Percentiles rank a stretch among this genome's conserved stretches.
Conservation (phyloP, 1,284 basidiomycete genomes). For the Marasmius sp. region DNA sequence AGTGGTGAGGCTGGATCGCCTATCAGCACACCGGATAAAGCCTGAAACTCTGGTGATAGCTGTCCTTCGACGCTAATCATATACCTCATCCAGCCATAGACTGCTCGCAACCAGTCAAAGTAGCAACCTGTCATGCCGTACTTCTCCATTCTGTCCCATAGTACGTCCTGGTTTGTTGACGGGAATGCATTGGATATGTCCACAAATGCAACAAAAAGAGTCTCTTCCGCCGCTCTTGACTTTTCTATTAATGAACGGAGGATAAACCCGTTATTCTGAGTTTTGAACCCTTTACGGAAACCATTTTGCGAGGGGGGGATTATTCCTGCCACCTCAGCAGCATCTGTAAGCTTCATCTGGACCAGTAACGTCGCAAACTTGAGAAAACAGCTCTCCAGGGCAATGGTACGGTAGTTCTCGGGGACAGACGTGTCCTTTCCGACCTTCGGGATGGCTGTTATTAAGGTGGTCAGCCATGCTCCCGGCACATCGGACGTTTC, state of each 20-base stretch:
- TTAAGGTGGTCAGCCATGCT: not conserved
- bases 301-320: conserved; percentile 24
- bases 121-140: too few relatives aligned
- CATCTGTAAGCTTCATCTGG: not conserved
- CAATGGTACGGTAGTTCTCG: too few relatives aligned
- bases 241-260: conserved; percentile 26
- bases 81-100: conserved; percentile 29
- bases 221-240: conserved; percentile 10
- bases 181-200: conserved; percentile 33
- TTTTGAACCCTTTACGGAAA: conserved; percentile 20
- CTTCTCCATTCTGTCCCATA: too few relatives aligned
- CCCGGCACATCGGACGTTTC: not conserved
- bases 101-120: too few relatives aligned
- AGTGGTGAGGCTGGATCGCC: conserved; percentile 31
- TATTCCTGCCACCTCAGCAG: not conserved
- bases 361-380: not conserved
- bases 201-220: conserved; percentile 27
- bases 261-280: conserved; percentile 22
- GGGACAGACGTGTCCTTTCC: too few relatives aligned
- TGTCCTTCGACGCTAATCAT: conserved; percentile 18
- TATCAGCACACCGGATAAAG: conserved; percentile 26
- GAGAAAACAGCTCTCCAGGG: too few relatives aligned
- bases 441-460: not conserved
- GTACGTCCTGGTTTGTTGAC: too few relatives aligned
- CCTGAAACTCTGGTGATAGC: conserved; percentile 15